Evolutionary conservation across 306 rosid species (phyloP), one percentile per base, ranked within the genome.

Genomic region (Citrullus amarus): DNA sequence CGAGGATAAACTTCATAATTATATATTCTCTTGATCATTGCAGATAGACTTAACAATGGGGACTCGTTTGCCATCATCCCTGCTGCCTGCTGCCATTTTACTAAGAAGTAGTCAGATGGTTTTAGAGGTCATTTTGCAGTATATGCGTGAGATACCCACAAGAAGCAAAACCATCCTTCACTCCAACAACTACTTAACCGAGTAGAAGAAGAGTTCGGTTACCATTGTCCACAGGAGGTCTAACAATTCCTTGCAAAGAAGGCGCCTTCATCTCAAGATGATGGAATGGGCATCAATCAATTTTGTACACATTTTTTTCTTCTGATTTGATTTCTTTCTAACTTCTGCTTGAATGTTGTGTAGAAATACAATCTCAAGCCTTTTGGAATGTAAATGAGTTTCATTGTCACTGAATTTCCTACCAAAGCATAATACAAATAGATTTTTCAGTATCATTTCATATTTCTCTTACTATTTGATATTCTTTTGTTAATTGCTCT

Each of bases 131-230:
- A 65, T 50, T 71, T 82, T 28, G 88, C 84, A 55, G 83, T 84
- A 17, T 84, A 87, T 57, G 88, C 84, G 43, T 82, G 88, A 20
- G 82, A 87, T 17, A 77, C 41, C 25, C 55, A 80, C 8, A 84
- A 34, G 79, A 81, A 79, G 79, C 46, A 75, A 28, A 85, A 73
- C 66, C 72, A 77, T 20, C 83, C 84, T 81, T 69, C 72, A 15
- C 80, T 85, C 57, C 86, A 74, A n/a, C 82, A 83, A 2, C 76
- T 83, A 39, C 79, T 83, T 22, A 50, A 71, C 43, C 58, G 59
- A 8, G 77, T 50, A 28, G 60, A 72, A 69, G 76, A 69, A 28
- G 77, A 71, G 41, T 71, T 71, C 2, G 53, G 67, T 34, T 76
- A 55, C 67, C 32, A 76, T 75, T 67, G 56, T 76, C 67, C 53